Conservation (phyloP, 2,329 filamentous ascomycete species). For the Venturia carpophila region DNA sequence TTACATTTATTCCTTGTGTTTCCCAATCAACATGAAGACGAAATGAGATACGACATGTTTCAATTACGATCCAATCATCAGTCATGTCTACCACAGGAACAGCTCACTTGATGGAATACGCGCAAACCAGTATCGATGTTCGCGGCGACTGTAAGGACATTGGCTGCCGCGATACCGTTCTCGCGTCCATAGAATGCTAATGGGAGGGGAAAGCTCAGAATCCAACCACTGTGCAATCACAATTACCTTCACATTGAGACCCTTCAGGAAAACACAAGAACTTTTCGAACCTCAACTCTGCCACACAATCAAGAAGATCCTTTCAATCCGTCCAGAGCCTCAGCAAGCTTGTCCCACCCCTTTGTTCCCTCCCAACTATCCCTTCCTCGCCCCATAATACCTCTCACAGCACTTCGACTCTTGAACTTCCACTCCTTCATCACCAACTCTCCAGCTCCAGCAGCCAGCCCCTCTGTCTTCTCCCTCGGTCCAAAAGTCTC, state of each 20-base stretch:
- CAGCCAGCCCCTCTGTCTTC: slow-evolving; percentile 45
- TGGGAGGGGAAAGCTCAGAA: no score
- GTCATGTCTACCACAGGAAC: no score
- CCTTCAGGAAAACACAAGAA: not conserved
- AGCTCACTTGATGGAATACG: no score
- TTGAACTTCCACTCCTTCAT: slow-evolving; percentile 83
- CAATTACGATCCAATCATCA: not conserved
- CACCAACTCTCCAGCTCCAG: slow-evolving; percentile 47
- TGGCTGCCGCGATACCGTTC: no score
- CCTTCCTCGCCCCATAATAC: slow-evolving; percentile 73
- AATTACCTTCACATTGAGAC: not conserved
- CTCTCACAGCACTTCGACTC: slow-evolving; percentile 73
- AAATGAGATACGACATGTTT: slow-evolving; percentile 1
- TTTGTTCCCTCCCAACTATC: slow-evolving; percentile 72
- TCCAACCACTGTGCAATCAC: no score
- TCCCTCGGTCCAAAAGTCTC: slow-evolving; percentile 56
- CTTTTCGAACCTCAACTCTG: not conserved
- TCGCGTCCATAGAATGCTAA: no score
- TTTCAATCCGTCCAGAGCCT: slow-evolving; percentile 30
- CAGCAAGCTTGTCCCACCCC: slow-evolving; percentile 57
- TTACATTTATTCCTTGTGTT: not conserved
- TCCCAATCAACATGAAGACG: not conserved
- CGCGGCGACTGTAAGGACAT: no score
- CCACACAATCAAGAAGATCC: not conserved
- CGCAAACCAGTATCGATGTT: no score